phyloP scores from a whole-genome alignment of 2,329 filamentous ascomycete species.

The Trichoderma hamatum region DNA sequence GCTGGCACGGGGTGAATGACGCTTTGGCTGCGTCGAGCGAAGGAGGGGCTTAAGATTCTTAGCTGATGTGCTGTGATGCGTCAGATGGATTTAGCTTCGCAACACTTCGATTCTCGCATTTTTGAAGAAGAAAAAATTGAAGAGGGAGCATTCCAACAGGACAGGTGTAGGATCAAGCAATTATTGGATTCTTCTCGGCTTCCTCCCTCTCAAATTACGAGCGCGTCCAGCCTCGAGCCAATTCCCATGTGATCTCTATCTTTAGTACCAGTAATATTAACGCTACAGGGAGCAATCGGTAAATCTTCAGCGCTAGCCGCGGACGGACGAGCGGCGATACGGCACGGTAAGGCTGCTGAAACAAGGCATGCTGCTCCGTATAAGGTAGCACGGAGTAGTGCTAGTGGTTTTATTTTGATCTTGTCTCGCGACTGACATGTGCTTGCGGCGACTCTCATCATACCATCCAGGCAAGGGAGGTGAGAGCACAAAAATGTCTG shows the following conservation, averaged over 20 bases:
- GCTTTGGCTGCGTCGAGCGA: constrained; percentile 11
- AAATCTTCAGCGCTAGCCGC: neutral
- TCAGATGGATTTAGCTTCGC: neutral
- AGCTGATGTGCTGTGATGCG: neutral
- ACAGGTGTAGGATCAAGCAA: neutral
- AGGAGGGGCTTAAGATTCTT: constrained; percentile 9
- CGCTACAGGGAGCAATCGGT: neutral
- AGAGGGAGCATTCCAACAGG: neutral
- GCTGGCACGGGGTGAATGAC: constrained; percentile 18
- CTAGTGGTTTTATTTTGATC: neutral
- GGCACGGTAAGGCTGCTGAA: constrained; percentile 7
- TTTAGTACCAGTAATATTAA: neutral
- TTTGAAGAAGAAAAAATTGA: neutral
- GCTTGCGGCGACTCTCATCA: constrained; percentile 2
- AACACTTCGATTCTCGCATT: neutral
- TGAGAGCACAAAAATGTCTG: neutral
- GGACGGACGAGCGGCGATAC: constrained; percentile 14
- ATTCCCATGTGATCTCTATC: neutral
- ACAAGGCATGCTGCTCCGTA: neutral
- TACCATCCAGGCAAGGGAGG: neutral
- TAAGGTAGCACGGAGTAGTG: neutral
- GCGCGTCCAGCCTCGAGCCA: neutral
- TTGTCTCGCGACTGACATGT: constrained; percentile 4
- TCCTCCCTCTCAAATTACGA: neutral
- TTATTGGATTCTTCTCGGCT: neutral